Conservation (phyloP, 148 eudicot genomes). For the Heliosperma pusillum region DNA sequence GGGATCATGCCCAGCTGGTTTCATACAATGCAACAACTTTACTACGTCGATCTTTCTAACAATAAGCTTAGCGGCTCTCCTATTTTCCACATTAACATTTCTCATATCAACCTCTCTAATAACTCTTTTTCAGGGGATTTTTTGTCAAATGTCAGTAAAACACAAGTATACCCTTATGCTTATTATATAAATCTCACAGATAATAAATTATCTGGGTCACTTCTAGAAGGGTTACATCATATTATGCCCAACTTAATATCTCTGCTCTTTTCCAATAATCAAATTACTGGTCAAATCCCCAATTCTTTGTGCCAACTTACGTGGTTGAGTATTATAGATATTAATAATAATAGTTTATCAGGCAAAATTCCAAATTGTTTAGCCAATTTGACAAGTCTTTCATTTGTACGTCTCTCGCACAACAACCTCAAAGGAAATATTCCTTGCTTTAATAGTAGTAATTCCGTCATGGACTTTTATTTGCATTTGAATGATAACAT, state of each 20-base stretch:
- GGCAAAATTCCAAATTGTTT: slow-evolving; percentile 17
- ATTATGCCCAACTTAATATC: neutral
- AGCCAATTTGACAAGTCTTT: neutral
- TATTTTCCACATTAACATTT: neutral
- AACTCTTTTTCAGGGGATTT: neutral
- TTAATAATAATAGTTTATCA: slow-evolving; percentile 7
- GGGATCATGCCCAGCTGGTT: slow-evolving; percentile 25
- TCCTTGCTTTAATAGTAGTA: slow-evolving; percentile 6
- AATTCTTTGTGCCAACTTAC: slow-evolving; percentile 12
- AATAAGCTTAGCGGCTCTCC: neutral
- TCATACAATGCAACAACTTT: neutral
- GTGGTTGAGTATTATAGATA: neutral
- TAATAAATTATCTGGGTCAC: neutral
- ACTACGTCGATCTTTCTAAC: neutral
- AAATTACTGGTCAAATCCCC: slow-evolving; percentile 6
- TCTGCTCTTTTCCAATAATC: neutral
- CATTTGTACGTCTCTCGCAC: slow-evolving; percentile 2
- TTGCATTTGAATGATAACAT: neutral
- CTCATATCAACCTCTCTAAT: neutral
- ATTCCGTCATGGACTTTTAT: neutral
- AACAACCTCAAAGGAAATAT: slow-evolving; percentile 24
- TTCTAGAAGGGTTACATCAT: neutral
- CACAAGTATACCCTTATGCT: neutral
- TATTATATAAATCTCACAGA: neutral
- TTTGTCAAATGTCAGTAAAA: neutral